Base-by-base conservation (phyloP, 768 basidiomycete species). In the Boletus rubescentipes region DNA sequence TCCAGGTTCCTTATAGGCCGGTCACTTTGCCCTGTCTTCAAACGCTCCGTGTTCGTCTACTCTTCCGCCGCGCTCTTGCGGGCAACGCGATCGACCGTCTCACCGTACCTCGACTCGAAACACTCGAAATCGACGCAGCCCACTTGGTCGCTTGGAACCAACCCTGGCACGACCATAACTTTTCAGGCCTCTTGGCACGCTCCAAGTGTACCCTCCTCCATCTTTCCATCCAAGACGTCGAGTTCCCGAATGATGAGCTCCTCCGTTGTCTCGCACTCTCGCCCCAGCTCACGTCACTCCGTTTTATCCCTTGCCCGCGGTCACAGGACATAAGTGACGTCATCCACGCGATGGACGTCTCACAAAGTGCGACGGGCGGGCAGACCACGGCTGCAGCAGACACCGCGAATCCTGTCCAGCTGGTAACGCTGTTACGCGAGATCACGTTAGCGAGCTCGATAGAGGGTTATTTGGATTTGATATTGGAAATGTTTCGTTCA, bases 41-140 rank as follows among this genome's bases (percentile, higher is more conserved):
- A 16, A 62, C 56, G 6, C 58, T 66, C 15, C 56, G 62, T 16
- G 21, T 62, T 29, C 58, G 65, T 45, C 50, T 51, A 38, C 58
- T 60, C 44, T 49, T 42, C 3, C 2, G 30, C 0, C 2, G 9
- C 9, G 41, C 52, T 31, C 34, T 51, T 8, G 57, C 49, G 32
- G 16, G 44, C 10, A 30, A 21, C 2, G 21, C 26, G 1, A 51
- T 65, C 38, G 45, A 61, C n/a, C 46, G 10, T 12, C 55, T 67
- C 5, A 21, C 61, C 30, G 45, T 65, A 5, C 65, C 65, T 2
- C 55, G 46, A n/a, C 59, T 62, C 12, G 42, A 55, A 34, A 60
- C 53, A 9, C 60, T 66, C 7, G 60, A 58, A 34, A 59, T 67
- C 11, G 60, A 64, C 7, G 51, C 57, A n/a, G 47, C 44, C 16